Conservation (phyloP, 768 basidiomycete genomes). For the Suillus clintonianus region DNA sequence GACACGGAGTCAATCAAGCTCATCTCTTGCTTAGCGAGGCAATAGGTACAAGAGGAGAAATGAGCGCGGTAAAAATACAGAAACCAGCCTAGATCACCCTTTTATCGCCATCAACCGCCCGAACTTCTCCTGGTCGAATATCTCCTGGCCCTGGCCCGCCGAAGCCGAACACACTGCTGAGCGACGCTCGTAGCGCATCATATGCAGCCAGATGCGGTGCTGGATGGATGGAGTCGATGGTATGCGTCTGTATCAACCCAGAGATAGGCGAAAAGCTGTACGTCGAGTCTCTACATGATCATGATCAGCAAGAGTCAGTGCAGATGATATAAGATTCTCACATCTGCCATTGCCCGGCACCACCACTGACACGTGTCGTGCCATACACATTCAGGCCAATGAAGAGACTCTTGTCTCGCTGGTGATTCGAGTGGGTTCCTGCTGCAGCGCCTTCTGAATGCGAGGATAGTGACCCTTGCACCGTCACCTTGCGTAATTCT, state of each 20-base stretch:
- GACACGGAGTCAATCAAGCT: not conserved
- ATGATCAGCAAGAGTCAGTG: not conserved
- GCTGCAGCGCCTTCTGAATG: not conserved
- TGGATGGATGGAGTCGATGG: conserved; percentile 75
- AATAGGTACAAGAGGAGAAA: not conserved
- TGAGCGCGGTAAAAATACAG: not conserved
- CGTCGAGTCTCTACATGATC: conserved; percentile 56
- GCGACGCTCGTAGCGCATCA: conserved; percentile 50
- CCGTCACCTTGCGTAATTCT: conserved; percentile 49
- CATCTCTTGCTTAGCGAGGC: not conserved
- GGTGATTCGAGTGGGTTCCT: not conserved
- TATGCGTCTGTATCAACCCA: conserved; percentile 65
- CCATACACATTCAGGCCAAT: conserved; percentile 61
- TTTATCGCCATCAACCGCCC: conserved; percentile 9
- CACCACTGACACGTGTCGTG: conserved; percentile 62
- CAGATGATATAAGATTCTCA: conserved; percentile 36
- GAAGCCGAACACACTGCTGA: conserved; percentile 27
- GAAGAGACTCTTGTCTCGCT: conserved; percentile 59
- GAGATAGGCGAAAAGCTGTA: conserved; percentile 71
- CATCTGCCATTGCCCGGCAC: conserved; percentile 72
- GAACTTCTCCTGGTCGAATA: conserved; percentile 16
- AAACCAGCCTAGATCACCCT: not conserved
- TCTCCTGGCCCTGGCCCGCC: conserved; percentile 11
- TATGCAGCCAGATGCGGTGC: conserved; percentile 74
- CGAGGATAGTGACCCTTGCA: conserved; percentile 21